Evolutionary conservation across 257 asterid genomes (phyloP).

Genomic region (Hygrophila difformis): DNA sequence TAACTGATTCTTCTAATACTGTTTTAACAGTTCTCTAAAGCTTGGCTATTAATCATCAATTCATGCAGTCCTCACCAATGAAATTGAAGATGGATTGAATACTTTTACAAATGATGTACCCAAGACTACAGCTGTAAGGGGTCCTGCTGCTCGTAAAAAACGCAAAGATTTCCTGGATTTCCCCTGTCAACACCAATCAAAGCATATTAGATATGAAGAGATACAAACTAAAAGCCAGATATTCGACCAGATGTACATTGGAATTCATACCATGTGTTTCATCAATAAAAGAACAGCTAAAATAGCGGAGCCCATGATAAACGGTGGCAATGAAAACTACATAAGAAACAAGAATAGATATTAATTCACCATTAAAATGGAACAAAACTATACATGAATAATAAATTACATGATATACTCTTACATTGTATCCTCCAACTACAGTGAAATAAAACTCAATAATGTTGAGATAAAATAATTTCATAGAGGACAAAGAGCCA

Average conservation of each 20-base stretch:
- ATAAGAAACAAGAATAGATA: conserved; percentile 14
- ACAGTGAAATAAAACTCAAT: not conserved
- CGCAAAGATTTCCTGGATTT: conserved; percentile 57
- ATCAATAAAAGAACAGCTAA: conserved; percentile 69
- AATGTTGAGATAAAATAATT: not conserved
- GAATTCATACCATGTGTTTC: conserved; percentile 79
- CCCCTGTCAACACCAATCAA: conserved; percentile 49
- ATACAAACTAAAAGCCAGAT: conserved; percentile 9
- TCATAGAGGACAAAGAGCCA: conserved; percentile 10
- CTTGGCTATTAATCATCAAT: conserved; percentile 12
- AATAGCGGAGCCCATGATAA: conserved; percentile 74
- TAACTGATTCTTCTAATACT: no score
- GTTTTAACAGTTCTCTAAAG: no score
- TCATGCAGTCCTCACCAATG: conserved; percentile 76
- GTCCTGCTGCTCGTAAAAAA: conserved; percentile 86
- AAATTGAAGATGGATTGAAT: conserved; percentile 67
- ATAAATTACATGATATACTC: conserved; percentile 8
- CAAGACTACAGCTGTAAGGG: conserved; percentile 88
- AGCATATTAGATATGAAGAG: conserved; percentile 13
- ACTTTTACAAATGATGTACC: conserved; percentile 67
- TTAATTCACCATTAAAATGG: conserved; percentile 18
- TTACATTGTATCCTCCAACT: conserved; percentile 7
- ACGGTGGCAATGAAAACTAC: conserved; percentile 92
- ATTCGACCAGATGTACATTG: conserved; percentile 10
- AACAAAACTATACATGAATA: conserved; percentile 4